Percentiles rank a stretch among this genome's conserved stretches.
Evolutionary conservation across 192 early-diverging fungal genomes (phyloP).

Genomic region (Dimargaris verticillata): DNA sequence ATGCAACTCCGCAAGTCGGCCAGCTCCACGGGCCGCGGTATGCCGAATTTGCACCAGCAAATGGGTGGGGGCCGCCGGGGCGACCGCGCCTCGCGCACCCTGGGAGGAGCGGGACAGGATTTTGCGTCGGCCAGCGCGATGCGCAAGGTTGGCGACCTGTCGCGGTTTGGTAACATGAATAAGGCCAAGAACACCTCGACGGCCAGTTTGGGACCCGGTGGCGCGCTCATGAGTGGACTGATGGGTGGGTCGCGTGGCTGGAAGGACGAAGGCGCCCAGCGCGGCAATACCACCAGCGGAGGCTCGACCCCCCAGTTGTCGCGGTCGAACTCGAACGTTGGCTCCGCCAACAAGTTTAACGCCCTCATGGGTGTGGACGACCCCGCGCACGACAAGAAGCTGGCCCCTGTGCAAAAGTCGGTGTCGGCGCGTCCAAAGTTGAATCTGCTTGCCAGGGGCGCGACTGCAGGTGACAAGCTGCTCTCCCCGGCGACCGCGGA

Average conservation of each 20-base stretch:
- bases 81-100: constrained; percentile 23
- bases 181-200: constrained; percentile 29
- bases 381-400: constrained; percentile 16
- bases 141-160: constrained; percentile 44
- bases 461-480: background rate
- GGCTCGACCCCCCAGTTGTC: constrained; percentile 26
- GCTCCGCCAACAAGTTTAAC: constrained; percentile 27
- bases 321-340: constrained; percentile 25
- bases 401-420: constrained; percentile 11
- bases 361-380: constrained; percentile 20
- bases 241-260: constrained; percentile 27
- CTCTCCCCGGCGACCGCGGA: constrained; percentile 13
- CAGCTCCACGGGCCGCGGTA: constrained; percentile 38
- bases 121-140: constrained; percentile 27
- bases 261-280: constrained; percentile 25
- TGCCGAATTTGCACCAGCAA: constrained; percentile 45
- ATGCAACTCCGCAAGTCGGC: constrained; percentile 46
- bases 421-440: constrained; percentile 12
- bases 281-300: constrained; percentile 23
- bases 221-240: constrained; percentile 24
- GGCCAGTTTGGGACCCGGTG: constrained; percentile 37
- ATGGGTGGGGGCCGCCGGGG: constrained; percentile 30
- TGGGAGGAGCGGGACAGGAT: constrained; percentile 43
- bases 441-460: constrained; percentile 8
- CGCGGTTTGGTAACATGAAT: constrained; percentile 55